Base-by-base conservation (phyloP, 1,284 basidiomycete genomes). In the Ganoderma sinense region DNA sequence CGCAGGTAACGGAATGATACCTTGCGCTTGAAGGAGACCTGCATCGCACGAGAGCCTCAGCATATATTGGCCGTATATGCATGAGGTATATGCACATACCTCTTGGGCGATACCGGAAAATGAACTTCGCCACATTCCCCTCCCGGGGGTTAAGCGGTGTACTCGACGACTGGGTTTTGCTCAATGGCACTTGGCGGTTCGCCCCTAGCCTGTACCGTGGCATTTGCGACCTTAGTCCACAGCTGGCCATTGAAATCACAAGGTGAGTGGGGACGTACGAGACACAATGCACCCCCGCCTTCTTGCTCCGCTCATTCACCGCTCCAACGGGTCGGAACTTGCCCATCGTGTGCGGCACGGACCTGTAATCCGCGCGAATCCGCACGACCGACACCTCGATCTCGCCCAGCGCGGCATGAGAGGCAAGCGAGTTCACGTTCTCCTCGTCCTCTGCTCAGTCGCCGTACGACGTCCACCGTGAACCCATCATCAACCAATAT, bases 261-360 rank as follows among this genome's bases (percentile, higher is more conserved):
- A 4, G 40, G 16, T 39, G 29, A 29, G 33, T 4, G n/a, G 39
- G 18, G 14, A 74, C 73, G 29, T 36, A 75, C 75, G 69, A 65
- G 1, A 74, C 71, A 55, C 71, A 72, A 51, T 75, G 75, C 20
- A 66, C 64, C 2, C 75, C 75, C 4, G 73, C 75, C 61, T 77
- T 77, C 74, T 77, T 77, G 62, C 71, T 74, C 10, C 74, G 71
- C 62, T 77, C 76, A 40, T 77, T 73, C 18, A 77, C 68, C 11
- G 69, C 59, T 18, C 66, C 73, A 2, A 71, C 67, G 33, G 55
- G 66, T 1, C 26, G 51, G 61, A 66, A 71, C 26, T 18, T 29
- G 23, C 41, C 59, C 63, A 45, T 39, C 16, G 67, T 61, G 62
- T 40, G 65, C 41, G 45, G 48, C 26, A 59, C 45, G 29, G 56